A percentile compares a stretch with the other conserved stretches of the same genome.
Evolutionary conservation across 1,284 basidiomycete species (phyloP).

Genomic region (Cutaneotrichosporon sp.): DNA sequence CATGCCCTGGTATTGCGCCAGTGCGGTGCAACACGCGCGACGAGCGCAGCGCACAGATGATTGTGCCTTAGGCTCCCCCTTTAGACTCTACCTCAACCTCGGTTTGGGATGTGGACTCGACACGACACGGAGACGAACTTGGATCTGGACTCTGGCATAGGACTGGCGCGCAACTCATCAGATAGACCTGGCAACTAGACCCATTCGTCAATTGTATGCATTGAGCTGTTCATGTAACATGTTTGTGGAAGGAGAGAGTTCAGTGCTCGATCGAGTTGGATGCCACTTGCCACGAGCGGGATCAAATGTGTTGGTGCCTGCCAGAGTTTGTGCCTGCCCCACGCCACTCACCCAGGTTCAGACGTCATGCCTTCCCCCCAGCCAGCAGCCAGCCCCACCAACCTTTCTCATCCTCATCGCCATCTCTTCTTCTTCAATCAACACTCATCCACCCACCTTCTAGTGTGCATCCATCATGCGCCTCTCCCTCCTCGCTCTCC

Average conservation of each 20-base stretch:
- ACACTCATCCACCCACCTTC: slow-evolving; percentile 6
- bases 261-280: too few species aligned
- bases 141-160: too few species aligned
- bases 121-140: too few species aligned
- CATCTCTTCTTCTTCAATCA: slow-evolving; percentile 1
- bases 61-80: background rate
- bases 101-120: background rate
- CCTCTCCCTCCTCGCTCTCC: slow-evolving; percentile 31
- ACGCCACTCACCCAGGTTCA: background rate
- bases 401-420: background rate
- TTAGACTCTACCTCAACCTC: too few species aligned
- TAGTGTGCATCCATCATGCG: slow-evolving; percentile 25
- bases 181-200: background rate
- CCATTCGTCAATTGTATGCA: background rate
- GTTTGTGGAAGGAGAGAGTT: too few species aligned
- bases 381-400: too few species aligned
- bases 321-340: too few species aligned
- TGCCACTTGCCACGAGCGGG: too few species aligned
- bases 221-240: background rate
- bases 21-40: background rate
- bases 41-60: slow-evolving; percentile 1
- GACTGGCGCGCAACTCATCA: too few species aligned
- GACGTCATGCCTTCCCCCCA: background rate
- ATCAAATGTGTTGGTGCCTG: too few species aligned
- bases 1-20: slow-evolving; percentile 1